Conservation (phyloP, 2,329 filamentous ascomycete genomes). For the Bipolaris cookei region DNA sequence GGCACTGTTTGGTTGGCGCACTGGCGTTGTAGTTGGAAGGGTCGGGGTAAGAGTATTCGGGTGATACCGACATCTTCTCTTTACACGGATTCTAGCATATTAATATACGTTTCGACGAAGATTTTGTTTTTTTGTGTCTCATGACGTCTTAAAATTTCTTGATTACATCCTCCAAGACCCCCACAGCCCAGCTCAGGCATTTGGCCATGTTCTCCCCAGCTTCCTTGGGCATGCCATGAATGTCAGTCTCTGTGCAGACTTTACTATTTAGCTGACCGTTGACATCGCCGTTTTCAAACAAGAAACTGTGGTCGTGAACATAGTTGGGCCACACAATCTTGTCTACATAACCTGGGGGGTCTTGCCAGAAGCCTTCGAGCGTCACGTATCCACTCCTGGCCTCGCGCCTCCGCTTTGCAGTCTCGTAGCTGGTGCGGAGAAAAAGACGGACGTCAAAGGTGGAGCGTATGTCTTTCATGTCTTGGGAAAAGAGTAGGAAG, state of each 20-base stretch:
- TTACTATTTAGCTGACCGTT: slow-evolving; percentile 60
- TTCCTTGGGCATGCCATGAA: slow-evolving; percentile 50
- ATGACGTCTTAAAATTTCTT: slow-evolving; percentile 11
- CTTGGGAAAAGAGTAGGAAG: slow-evolving; percentile 78
- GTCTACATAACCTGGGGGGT: slow-evolving; percentile 93
- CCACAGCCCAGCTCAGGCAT: slow-evolving; percentile 43
- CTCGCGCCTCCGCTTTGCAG: slow-evolving; percentile 69
- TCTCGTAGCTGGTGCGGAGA: slow-evolving; percentile 68
- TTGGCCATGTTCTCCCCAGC: slow-evolving; percentile 43
- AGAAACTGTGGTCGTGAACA: slow-evolving; percentile 76
- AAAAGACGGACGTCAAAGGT: slow-evolving; percentile 80
- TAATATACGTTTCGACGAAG: slow-evolving; percentile 12
- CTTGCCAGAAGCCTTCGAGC: slow-evolving; percentile 86
- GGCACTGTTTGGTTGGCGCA: slow-evolving; percentile 20
- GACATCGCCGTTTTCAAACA: slow-evolving; percentile 75
- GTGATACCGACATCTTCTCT: neutral
- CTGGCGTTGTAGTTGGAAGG: slow-evolving; percentile 12
- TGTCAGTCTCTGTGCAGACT: slow-evolving; percentile 36
- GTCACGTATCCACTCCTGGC: slow-evolving; percentile 79
- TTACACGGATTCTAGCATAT: slow-evolving; percentile 6
- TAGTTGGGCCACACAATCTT: slow-evolving; percentile 97
- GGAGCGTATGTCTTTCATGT: slow-evolving; percentile 59
- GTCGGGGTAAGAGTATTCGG: neutral
- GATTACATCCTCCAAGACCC: slow-evolving; percentile 31
- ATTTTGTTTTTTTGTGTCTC: neutral